A percentile compares a stretch with the other conserved stretches of the same genome.
phyloP scores from a whole-genome alignment of 257 asterid genomes.

The Echites panduratus region DNA sequence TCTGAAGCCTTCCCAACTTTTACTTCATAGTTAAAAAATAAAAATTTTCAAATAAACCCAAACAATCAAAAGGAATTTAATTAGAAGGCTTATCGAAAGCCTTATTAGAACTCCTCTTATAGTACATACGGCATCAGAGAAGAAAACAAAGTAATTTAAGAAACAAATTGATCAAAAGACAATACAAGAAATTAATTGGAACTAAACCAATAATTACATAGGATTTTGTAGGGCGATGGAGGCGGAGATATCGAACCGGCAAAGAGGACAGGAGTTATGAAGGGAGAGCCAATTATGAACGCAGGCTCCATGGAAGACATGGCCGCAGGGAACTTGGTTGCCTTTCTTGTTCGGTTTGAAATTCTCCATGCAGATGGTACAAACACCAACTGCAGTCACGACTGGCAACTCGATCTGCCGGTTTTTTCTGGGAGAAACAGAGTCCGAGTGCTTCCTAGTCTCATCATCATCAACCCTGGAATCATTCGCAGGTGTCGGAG shows the following conservation, averaged over 20 bases:
- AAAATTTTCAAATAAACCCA: no score
- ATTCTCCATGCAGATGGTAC: slow-evolving; percentile 33
- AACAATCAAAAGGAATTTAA: no score
- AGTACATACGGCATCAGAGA: no score
- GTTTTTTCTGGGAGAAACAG: background rate
- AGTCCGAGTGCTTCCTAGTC: background rate
- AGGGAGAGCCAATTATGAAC: slow-evolving; percentile 22
- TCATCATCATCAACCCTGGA: background rate
- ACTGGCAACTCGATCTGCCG: slow-evolving; percentile 10
- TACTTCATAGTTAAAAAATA: no score
- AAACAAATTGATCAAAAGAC: no score
- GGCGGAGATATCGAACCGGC: slow-evolving; percentile 19
- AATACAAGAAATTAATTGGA: no score
- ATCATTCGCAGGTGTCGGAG: no score
- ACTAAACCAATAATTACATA: no score
- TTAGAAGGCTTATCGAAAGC: no score
- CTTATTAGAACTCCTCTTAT: no score
- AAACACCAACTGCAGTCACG: slow-evolving; percentile 9
- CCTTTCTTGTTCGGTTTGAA: slow-evolving; percentile 15
- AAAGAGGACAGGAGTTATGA: slow-evolving; percentile 35
- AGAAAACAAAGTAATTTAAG: background rate
- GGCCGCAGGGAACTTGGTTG: slow-evolving; percentile 26
- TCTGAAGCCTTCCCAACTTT: no score
- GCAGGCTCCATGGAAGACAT: slow-evolving; percentile 27
- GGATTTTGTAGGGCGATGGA: background rate